phyloP scores from a whole-genome alignment of 495 filamentous ascomycete genomes.

The Corynascus novoguineensis region DNA sequence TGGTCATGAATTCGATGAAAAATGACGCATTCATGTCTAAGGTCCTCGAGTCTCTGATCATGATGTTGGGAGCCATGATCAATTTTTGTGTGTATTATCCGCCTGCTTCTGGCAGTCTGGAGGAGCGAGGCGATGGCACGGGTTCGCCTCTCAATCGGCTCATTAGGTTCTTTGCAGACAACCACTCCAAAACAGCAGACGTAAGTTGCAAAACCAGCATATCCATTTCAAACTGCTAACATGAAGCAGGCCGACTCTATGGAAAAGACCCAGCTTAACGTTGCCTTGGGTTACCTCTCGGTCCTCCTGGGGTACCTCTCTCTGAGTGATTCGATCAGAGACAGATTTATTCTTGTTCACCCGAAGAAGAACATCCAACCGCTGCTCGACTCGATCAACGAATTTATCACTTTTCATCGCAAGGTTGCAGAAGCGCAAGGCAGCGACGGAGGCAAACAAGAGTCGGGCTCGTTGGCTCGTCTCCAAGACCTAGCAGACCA shows the following conservation, averaged over 20 bases:
- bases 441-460: conserved; percentile 43
- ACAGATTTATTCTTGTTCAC: conserved; percentile 47
- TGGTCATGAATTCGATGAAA: conserved; percentile 41
- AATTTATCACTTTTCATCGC: conserved; percentile 75
- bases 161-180: conserved; percentile 48
- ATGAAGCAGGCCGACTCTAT: conserved; percentile 67
- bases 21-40: conserved; percentile 34
- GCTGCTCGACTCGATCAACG: conserved; percentile 72
- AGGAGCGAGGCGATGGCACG: conserved; percentile 21
- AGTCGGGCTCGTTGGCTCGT: conserved; percentile 48
- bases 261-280: conserved; percentile 76
- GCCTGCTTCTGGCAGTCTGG: conserved; percentile 39
- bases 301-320: conserved; percentile 78
- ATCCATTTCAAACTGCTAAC: background rate
- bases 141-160: conserved; percentile 41
- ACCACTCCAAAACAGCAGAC: conserved; percentile 44
- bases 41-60: conserved; percentile 63
- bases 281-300: conserved; percentile 85
- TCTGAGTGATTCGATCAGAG: conserved; percentile 49
- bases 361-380: conserved; percentile 55
- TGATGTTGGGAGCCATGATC: conserved; percentile 78
- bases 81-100: conserved; percentile 80
- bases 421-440: conserved; percentile 58
- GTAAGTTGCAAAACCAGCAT: conserved; percentile 31
- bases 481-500: conserved; percentile 52